Evolutionary conservation across 208 protist genomes (phyloP), one percentile per base, ranked within the genome.

Genomic region (Strigomonas galati): DNA sequence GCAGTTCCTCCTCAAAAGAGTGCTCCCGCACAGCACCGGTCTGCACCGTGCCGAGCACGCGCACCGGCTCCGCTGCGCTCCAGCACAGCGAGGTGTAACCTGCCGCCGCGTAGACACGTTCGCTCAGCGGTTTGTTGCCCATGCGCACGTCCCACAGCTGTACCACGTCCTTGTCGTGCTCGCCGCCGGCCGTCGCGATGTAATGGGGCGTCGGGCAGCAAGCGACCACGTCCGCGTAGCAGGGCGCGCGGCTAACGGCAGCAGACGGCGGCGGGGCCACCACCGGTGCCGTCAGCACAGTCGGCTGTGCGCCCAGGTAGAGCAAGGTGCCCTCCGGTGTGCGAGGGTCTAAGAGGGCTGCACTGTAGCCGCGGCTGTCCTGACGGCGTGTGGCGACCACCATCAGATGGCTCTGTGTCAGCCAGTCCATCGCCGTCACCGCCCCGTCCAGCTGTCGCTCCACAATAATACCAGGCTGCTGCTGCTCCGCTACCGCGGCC

Each of bases 141-240:
- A 76, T 75, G 64, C 86, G 82, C 19, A 92, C 48, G 62, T 92
- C 86, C 86, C 86, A 92, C 21, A 92, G 74, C 74, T 92, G 86
- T 65, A 88, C 72, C 7, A 92, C 69, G 59, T 86, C 86, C 6
- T 62, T 55, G 27, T 62, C 51, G 19, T 55, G 43, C 0, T 79
- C 54, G 31, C 65, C 75, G 17, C 81, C 86, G 17, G 71, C 80
- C 19, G 74, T 77, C 17, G 86, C 86, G 28, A 92, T 79, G 58
- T 85, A 89, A 31, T 48, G 69, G 66, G 79, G 71, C 24, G 81
- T 77, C 0, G 74, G 72, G 62, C 87, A 76, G 57, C 86, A 89
- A n/a, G 83, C 76, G n/a, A 92, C 55, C 35, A 71, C 24, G 55
- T 92, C 83, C 0, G 80, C 86, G 62, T 68, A 82, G 69, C 86